These are phyloP conservation scores for Ambrosia artemisiifolia DNA, from an alignment of 129 eudicot species.

Conservation along the genomic window DNA sequence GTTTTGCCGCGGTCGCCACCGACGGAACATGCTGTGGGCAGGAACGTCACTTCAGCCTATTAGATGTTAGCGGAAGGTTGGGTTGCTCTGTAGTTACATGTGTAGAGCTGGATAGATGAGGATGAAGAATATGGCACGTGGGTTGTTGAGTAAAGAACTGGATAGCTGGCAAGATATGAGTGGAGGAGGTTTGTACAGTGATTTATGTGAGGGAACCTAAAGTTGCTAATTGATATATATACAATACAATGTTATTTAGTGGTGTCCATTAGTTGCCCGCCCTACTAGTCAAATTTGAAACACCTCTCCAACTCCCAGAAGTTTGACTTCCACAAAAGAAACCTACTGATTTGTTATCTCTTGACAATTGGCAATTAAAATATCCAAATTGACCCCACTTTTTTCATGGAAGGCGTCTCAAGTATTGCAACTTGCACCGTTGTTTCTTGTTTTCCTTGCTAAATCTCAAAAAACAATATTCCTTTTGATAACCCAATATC, in stretches of 20 bases:
- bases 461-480: neutral
- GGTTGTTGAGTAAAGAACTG: too few relatives aligned
- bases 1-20: too few relatives aligned
- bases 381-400: constrained; percentile 16
- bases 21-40: too few relatives aligned
- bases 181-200: too few relatives aligned
- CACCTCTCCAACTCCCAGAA: constrained; percentile 14
- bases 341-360: constrained; percentile 3
- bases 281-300: constrained; percentile 1
- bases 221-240: too few relatives aligned
- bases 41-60: too few relatives aligned
- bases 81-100: too few relatives aligned
- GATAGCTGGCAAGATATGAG: too few relatives aligned
- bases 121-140: too few relatives aligned
- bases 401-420: constrained; percentile 5
- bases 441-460: constrained; percentile 11
- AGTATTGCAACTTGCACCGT: constrained; percentile 24
- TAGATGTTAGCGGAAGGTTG: too few relatives aligned
- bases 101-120: too few relatives aligned
- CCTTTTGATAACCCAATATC: neutral
- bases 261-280: neutral
- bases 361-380: constrained; percentile 9
- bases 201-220: too few relatives aligned
- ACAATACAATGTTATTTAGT: neutral
- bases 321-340: constrained; percentile 4